Conservation (phyloP, 2,329 filamentous ascomycete genomes). For the Xylogone sp. region DNA sequence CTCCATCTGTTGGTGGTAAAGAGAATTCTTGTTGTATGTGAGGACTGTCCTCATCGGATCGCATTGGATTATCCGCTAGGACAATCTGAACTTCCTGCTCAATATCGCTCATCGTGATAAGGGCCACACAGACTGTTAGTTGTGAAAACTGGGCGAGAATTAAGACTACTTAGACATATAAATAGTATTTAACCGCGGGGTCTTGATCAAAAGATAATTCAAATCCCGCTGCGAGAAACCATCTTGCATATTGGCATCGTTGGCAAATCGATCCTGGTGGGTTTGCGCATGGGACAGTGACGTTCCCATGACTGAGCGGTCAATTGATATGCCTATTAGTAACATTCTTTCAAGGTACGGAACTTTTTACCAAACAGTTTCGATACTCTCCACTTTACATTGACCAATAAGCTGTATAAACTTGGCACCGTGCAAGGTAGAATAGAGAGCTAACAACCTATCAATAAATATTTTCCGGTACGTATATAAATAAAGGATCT, state of each 20-base stretch:
- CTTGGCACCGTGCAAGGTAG: background rate
- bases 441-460: background rate
- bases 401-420: background rate
- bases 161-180: background rate
- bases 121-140: background rate
- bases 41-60: background rate
- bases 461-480: background rate
- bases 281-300: too few relatives aligned
- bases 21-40: background rate
- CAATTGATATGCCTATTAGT: background rate
- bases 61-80: background rate
- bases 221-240: too few relatives aligned
- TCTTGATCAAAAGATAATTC: too few relatives aligned
- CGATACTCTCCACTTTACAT: background rate
- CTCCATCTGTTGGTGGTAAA: slow-evolving; percentile 41
- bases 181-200: background rate
- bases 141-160: background rate
- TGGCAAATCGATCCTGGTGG: too few relatives aligned
- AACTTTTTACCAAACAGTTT: background rate
- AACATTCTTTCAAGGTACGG: background rate
- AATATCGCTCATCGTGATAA: background rate
- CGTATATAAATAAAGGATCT: background rate
- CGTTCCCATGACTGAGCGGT: background rate
- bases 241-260: too few relatives aligned
- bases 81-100: background rate